phyloP scores from a whole-genome alignment of 2,329 filamentous ascomycete species.

The Ceratocystis alfenasii region DNA sequence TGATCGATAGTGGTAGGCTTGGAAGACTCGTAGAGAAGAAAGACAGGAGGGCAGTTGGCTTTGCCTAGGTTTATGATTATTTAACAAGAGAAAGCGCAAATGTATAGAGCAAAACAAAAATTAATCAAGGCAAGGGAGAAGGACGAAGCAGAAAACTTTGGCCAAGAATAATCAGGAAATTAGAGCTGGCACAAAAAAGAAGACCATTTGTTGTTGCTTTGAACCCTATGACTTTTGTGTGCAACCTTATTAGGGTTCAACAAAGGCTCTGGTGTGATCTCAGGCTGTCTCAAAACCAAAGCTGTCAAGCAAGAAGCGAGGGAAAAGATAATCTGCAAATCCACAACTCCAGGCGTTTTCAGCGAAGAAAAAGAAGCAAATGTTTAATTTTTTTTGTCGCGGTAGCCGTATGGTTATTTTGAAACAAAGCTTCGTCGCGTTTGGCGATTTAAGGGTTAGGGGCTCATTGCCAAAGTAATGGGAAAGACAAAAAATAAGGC shows the following conservation, averaged over 20 bases:
- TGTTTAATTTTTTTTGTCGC: conserved; percentile 4
- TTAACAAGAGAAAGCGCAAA: background rate
- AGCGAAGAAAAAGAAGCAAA: background rate
- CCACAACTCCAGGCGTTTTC: background rate
- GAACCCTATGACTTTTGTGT: too few relatives aligned
- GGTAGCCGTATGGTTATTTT: background rate
- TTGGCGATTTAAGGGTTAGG: conserved; percentile 2
- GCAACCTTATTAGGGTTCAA: too few relatives aligned
- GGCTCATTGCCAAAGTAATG: too few relatives aligned
- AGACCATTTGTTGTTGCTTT: too few relatives aligned
- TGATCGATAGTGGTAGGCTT: background rate
- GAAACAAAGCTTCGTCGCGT: conserved; percentile 9
- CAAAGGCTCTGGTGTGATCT: too few relatives aligned
- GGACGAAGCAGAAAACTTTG: too few relatives aligned
- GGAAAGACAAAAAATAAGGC: background rate
- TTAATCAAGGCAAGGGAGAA: background rate
- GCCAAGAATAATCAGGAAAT: too few relatives aligned
- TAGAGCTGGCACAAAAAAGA: too few relatives aligned
- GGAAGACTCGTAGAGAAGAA: background rate
- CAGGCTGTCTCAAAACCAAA: too few relatives aligned
- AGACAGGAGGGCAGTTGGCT: background rate
- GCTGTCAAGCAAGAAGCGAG: background rate
- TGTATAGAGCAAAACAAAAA: background rate
- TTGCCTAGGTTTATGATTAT: background rate
- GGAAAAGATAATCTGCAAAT: background rate